Base-by-base conservation (phyloP, 208 protist genomes). In the Angomonas desouzai region DNA sequence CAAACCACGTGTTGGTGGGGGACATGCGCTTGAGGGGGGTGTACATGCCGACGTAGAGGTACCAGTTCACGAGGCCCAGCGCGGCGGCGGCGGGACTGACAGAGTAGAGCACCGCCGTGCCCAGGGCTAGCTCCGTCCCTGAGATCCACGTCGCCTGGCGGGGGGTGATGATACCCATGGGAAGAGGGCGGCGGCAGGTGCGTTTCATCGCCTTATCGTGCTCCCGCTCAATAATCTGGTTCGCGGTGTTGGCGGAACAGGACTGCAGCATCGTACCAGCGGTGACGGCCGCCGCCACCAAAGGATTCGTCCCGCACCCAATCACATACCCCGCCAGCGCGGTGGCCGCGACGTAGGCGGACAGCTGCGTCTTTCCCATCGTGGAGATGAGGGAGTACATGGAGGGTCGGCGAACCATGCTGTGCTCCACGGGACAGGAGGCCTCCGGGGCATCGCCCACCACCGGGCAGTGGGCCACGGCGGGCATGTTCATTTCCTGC, bases 141-240 rank as follows among this genome's bases (percentile, higher is more conserved):
- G 68, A 84, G 34, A 92, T 55, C 16, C 58, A 32, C 0, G 45
- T 29, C 13, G 91, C 91, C 16, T 27, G n/a, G 40, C 47, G 69
- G 10, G 58, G 70, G 2, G 86, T 74, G 25, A 96, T 78, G 55
- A 81, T 65, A 53, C 79, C 76, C 81, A 89, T 91, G 25, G 87
- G 85, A 58, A 96, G 57, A 27, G 91, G 91, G 3, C 91, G 83
- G 9, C 82, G 81, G 60, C 84, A 89, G n/a, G 91, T 96, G 49
- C 91, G 85, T 70, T 92, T 96, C 91, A 96, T 96, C 48, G 89
- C 64, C 49, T 72, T 80, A 66, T 96, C 91, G 65, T 93, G 83
- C 34, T 81, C 64, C 22, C 66, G 57, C 69, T 96, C 91, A 33
- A 93, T 81, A 55, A 92, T 77, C 57, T 96, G 91, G 66, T 96